A percentile compares a stretch with the other conserved stretches of the same genome.
Evolutionary conservation across 768 basidiomycete species (phyloP).

Genomic region (Serendipita vermifera): DNA sequence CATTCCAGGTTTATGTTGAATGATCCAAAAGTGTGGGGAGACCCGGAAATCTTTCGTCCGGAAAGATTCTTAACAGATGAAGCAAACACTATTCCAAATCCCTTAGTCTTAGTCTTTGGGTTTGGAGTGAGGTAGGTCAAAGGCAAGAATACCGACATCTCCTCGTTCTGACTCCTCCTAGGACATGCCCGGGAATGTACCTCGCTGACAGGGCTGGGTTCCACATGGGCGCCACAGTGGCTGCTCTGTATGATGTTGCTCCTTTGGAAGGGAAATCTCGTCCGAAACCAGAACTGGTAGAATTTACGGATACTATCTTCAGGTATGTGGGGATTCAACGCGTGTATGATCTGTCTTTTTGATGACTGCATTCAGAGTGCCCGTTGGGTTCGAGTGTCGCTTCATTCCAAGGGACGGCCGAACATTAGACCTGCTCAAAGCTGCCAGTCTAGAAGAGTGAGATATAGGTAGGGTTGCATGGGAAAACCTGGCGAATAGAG

Average conservation of each 20-base stretch:
- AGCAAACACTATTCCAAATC: not conserved
- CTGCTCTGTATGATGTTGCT: too few species aligned
- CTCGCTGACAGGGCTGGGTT: not conserved
- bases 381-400: not conserved
- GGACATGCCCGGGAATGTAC: not conserved
- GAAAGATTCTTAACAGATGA: slow-evolving; percentile 18
- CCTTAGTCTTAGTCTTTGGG: not conserved
- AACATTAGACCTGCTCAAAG: too few species aligned
- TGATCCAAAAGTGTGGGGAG: slow-evolving; percentile 18
- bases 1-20: slow-evolving; percentile 20
- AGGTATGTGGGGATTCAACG: not conserved
- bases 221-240: not conserved
- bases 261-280: not conserved
- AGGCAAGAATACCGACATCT: not conserved
- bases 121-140: not conserved
- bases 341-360: not conserved
- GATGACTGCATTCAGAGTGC: not conserved
- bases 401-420: not conserved
- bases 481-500: too few species aligned
- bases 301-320: not conserved
- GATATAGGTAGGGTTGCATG: too few species aligned
- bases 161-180: not conserved
- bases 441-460: too few species aligned
- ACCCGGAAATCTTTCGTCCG: slow-evolving; percentile 21
- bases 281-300: not conserved